Base-by-base conservation (phyloP, 2,329 filamentous ascomycete species). In the Fusarium verticillioides region DNA sequence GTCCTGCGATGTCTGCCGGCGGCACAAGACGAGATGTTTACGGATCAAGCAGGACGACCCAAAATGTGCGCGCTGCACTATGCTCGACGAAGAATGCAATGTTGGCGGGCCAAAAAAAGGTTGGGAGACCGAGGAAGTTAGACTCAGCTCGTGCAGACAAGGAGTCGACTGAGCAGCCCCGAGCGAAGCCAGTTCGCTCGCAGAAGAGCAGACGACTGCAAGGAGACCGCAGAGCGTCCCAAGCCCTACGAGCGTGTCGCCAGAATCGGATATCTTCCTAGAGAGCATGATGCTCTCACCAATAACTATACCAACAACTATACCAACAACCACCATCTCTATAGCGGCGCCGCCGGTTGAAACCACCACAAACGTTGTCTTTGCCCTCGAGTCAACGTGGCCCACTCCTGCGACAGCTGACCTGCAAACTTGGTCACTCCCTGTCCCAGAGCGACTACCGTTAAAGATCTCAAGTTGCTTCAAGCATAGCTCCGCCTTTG, bases 221-320 rank as follows among this genome's bases (percentile, higher is more conserved):
- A 44, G 0, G 42, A 26, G 26, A 0, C 23, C 9, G 23, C 23
- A 9, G 23, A 26, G n/a, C 7, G n/a, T 5, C 2, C n/a, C n/a
- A 26, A 23, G 1, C 3, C 18, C 23, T 12, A 2, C 23, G 42
- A 44, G 23, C 42, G 16, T 12, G 42, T 26, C 42, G 4, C 42
- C 42, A 19, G 23, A 44, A 4, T 12, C 42, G 10, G 23, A 44
- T 1, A 44, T 9, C 7, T 44, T 44, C 1, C 10, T 44, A 4
- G 42, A 26, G 23, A 44, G 4, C 42, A 26, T 44, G 10, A 26
- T 44, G 10, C 26, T 44, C 4, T 40, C 39, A 40, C 39, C 39
- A n/a, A n/a, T n/a, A 40, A 9, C 39, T 21, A 40, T 9, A 1
- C 15, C 42, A 9, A 43, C n/a, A 26, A 43, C 40, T 8, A 44